These are phyloP conservation scores for Truncatella angustata DNA, from an alignment of 2,329 filamentous ascomycete genomes.

Conservation along the genomic window DNA sequence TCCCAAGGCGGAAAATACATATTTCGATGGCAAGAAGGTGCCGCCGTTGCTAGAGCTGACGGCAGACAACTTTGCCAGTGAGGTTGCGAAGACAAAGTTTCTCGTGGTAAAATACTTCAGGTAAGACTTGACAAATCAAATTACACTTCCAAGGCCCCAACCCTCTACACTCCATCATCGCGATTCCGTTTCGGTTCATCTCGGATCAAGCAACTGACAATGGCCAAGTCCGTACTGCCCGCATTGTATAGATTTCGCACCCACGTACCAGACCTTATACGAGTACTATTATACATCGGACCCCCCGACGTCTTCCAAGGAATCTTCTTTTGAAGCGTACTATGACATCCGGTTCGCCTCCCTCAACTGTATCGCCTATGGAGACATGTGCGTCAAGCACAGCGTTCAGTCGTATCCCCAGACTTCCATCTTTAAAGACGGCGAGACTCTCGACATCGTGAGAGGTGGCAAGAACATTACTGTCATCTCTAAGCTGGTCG, in stretches of 20 bases:
- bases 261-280: conserved; percentile 87
- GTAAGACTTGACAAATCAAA: conserved; percentile 47
- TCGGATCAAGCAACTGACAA: conserved; percentile 17
- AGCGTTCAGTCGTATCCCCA: conserved; percentile 71
- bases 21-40: conserved; percentile 66
- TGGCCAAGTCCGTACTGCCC: conserved; percentile 56
- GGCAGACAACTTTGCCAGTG: conserved; percentile 54
- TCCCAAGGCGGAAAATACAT: conserved; percentile 43
- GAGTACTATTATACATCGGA: conserved; percentile 93
- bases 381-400: conserved; percentile 71
- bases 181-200: too few relatives aligned
- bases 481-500: conserved; percentile 67
- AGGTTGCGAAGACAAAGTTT: conserved; percentile 52
- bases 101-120: conserved; percentile 66
- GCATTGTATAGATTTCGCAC: conserved; percentile 78
- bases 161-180: too few relatives aligned
- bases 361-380: conserved; percentile 82
- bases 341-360: conserved; percentile 88
- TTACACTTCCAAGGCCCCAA: too few relatives aligned
- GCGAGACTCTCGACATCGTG: conserved; percentile 61
- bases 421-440: conserved; percentile 78
- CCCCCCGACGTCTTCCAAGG: conserved; percentile 54
- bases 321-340: conserved; percentile 63
- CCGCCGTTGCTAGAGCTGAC: conserved; percentile 63
- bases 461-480: conserved; percentile 67